Base-by-base conservation (phyloP, 768 basidiomycete species). In the Termitomyces sp. region DNA sequence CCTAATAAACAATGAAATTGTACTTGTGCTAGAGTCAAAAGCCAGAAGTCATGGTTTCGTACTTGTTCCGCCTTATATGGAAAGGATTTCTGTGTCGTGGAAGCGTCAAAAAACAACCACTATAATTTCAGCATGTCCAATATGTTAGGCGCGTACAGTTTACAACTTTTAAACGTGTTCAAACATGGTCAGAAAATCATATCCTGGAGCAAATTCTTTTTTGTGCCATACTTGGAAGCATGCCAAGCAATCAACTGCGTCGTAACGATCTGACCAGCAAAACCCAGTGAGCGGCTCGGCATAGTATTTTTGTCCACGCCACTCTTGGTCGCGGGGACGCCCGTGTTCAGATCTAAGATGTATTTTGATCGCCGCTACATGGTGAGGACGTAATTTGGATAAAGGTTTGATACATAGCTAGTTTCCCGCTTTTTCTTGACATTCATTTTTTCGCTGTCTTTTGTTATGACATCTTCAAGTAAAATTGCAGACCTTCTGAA, bases 1-100 rank as follows among this genome's bases (percentile, higher is more conserved):
- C 75, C 76, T 24, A 75, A 73, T 55, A 71, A 76, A 53, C 65
- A 70, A 63, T 67, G 57, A 64, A 26, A 8, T 19, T 37, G 19
- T 17, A 19, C 22, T n/a, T 43, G 28, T 43, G 21, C 41, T 19
- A 15, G 17, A 21, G 34, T 24, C 9, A 24, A 37, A 15, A 37
- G 47, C 14, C 32, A 9, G 10, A 42, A 21, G 12, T 45, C n/a
- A 30, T 14, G 21, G 30, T 22, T 26, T 24, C 43, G 14, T 22
- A 21, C 43, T 21, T 46, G 19, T 21, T 28, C 19, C 12, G 12
- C 11, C 30, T 12, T 32, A 30, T 19, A 19, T 30, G 45, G 45
- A 45, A 26, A 17, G 15, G n/a, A 17, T 30, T 10, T 9, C 28
- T 45, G 26, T 8, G 17, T 5, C 2, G 19, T n/a, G 30, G 12